Evolutionary conservation across 495 filamentous ascomycete species (phyloP).

Genomic region (Zalerion maritima): DNA sequence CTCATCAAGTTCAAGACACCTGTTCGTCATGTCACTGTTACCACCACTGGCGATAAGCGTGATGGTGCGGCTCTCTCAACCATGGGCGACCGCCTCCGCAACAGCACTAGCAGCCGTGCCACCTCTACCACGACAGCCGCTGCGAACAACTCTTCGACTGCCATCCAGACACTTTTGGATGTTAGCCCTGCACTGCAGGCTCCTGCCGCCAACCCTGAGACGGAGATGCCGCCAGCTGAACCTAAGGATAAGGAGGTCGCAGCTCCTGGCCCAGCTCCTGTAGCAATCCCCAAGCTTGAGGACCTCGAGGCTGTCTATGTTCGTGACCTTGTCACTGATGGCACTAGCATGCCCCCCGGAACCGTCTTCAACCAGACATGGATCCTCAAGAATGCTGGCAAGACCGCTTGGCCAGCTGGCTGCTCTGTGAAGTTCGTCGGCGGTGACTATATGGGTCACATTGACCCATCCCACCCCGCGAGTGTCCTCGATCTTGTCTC

Average conservation of each 20-base stretch:
- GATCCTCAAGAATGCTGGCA: constrained; percentile 79
- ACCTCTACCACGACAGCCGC: constrained; percentile 35
- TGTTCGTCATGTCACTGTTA: constrained; percentile 78
- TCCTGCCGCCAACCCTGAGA: constrained; percentile 4
- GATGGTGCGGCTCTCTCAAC: constrained; percentile 40
- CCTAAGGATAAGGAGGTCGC: constrained; percentile 21
- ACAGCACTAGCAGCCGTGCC: constrained; percentile 28
- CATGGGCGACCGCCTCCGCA: constrained; percentile 49
- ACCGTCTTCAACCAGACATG: constrained; percentile 77
- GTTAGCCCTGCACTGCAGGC: constrained; percentile 42
- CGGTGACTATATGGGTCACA: constrained; percentile 87
- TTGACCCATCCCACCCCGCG: constrained; percentile 62
- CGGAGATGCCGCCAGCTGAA: constrained; percentile 14
- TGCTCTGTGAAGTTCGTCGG: constrained; percentile 84
- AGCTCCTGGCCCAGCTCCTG: not conserved
- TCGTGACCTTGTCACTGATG: constrained; percentile 64
- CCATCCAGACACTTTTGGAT: constrained; percentile 59
- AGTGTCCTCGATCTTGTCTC: constrained; percentile 54
- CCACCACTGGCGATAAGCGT: constrained; percentile 62
- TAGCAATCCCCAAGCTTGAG: constrained; percentile 8
- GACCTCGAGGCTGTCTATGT: constrained; percentile 62
- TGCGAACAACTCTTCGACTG: constrained; percentile 41
- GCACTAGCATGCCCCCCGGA: constrained; percentile 51
- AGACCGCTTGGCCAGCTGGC: constrained; percentile 66
- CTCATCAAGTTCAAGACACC: constrained; percentile 95